Conservation (phyloP, 768 basidiomycete species). For the Tulasnella sp. region DNA sequence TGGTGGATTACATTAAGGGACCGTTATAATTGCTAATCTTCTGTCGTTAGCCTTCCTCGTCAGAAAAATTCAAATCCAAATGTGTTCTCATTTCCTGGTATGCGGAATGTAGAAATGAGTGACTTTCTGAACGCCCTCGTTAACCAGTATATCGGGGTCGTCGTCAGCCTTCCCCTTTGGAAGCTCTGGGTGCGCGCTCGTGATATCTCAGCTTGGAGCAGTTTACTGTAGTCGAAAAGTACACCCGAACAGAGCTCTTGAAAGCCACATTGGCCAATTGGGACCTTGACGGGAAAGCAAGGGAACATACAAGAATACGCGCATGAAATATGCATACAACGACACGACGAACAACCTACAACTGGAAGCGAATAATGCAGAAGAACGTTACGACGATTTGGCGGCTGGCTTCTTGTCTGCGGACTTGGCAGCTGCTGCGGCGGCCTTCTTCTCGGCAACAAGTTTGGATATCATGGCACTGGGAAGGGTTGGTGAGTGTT, state of each 20-base stretch:
- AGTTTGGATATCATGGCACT: slow-evolving; percentile 83
- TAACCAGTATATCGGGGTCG: too few species aligned
- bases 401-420: background rate
- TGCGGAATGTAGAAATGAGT: too few species aligned
- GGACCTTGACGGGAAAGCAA: background rate
- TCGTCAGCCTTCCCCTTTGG: too few species aligned
- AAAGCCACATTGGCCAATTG: background rate
- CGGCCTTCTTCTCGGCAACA: slow-evolving; percentile 89
- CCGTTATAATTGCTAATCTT: too few species aligned
- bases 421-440: slow-evolving; percentile 65
- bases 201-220: too few species aligned
- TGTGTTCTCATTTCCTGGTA: too few species aligned
- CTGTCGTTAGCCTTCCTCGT: too few species aligned
- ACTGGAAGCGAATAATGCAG: background rate
- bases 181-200: too few species aligned
- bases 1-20: too few species aligned
- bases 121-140: too few species aligned
- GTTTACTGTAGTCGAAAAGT: too few species aligned
- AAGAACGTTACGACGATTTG: slow-evolving; percentile 1
- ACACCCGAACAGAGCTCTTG: background rate
- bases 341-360: slow-evolving; percentile 10
- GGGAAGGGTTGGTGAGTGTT: slow-evolving; percentile 9
- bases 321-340: slow-evolving; percentile 18
- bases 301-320: background rate
- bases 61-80: too few species aligned